A percentile compares a stretch with the other conserved stretches of the same genome.
These are phyloP conservation scores for Termitomyces sp. DNA, from an alignment of 768 basidiomycete genomes.

Conservation along the genomic window DNA sequence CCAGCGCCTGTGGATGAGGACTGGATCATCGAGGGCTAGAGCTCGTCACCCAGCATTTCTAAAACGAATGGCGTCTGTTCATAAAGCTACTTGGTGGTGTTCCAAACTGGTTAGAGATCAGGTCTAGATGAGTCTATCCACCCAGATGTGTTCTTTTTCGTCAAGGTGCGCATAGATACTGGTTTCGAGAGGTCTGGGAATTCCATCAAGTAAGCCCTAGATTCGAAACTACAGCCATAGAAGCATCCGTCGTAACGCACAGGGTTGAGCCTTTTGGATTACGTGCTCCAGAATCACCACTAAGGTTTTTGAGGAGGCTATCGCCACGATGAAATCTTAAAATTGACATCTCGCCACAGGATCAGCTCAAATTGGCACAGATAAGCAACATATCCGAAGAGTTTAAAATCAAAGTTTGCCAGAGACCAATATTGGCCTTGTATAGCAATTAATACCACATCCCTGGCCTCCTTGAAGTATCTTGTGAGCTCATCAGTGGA, in stretches of 20 bases:
- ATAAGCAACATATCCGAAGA: not conserved
- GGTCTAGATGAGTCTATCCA: not conserved
- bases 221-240: not conserved
- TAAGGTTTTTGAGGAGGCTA: not conserved
- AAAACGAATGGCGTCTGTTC: not conserved
- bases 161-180: not conserved
- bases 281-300: not conserved
- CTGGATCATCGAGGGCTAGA: not conserved
- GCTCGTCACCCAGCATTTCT: not conserved
- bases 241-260: not conserved
- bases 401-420: not conserved
- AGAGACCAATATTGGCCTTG: not conserved
- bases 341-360: not conserved
- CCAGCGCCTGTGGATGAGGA: not conserved
- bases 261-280: not conserved
- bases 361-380: not conserved
- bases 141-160: not conserved
- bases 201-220: not conserved
- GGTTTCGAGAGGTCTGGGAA: not conserved
- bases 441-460: not conserved
- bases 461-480: not conserved
- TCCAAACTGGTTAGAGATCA: not conserved
- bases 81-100: not conserved
- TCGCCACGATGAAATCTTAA: not conserved
- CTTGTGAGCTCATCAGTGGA: not conserved